Evolutionary conservation across 2,329 filamentous ascomycete species (phyloP).

Genomic region (Pseudogymnoascus sp.): DNA sequence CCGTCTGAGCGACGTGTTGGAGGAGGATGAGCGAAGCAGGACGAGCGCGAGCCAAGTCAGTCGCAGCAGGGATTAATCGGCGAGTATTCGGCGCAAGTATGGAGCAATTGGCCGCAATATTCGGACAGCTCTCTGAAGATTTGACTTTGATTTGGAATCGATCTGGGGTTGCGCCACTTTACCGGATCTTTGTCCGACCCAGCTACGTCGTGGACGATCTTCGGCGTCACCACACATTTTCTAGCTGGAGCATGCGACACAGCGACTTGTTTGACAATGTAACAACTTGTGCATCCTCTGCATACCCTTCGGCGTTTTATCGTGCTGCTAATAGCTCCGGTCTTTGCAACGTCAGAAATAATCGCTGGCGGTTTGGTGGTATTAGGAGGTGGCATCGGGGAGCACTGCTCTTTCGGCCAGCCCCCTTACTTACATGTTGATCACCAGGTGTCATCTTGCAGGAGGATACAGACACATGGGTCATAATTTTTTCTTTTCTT

Average conservation of each 20-base stretch:
- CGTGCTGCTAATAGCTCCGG: constrained; percentile 1
- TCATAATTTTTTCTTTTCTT: neutral
- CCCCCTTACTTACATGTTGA: neutral
- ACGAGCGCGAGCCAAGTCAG: constrained; percentile 45
- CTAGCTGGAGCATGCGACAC: neutral
- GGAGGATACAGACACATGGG: neutral
- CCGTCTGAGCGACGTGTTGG: constrained; percentile 78
- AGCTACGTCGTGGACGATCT: neutral
- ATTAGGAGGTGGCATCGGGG: constrained; percentile 1
- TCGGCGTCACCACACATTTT: constrained; percentile 4
- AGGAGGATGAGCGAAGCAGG: constrained; percentile 72
- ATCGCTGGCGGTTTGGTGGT: neutral
- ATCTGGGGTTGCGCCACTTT: neutral
- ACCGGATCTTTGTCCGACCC: neutral
- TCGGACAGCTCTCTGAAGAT: neutral
- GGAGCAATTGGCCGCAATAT: neutral
- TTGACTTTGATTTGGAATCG: neutral
- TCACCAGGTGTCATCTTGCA: neutral
- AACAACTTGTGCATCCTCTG: constrained; percentile 1
- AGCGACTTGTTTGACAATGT: constrained; percentile 6
- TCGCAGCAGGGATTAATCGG: constrained; percentile 7
- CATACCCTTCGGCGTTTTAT: constrained; percentile 4
- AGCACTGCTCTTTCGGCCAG: neutral
- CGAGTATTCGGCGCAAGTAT: neutral
- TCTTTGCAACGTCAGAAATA: constrained; percentile 1